These are phyloP conservation scores for Aspergillus sp. DNA, from an alignment of 2,329 filamentous ascomycete genomes.

Conservation along the genomic window DNA sequence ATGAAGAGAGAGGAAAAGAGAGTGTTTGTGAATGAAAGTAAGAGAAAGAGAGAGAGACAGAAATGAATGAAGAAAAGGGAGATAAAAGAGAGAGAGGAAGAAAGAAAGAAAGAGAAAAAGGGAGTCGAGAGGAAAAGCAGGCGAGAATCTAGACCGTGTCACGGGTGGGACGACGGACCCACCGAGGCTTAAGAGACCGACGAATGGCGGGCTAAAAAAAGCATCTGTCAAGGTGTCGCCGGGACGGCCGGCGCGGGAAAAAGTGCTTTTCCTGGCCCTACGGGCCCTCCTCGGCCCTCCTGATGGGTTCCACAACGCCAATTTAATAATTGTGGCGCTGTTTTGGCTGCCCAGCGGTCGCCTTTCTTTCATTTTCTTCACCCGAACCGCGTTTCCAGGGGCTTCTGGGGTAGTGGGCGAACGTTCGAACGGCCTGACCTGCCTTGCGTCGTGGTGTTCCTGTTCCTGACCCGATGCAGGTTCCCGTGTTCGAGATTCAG, in stretches of 20 bases:
- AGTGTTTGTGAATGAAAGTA: not conserved
- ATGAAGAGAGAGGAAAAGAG: not conserved
- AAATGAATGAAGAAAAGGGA: slow-evolving; percentile 10
- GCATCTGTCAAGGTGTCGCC: not conserved
- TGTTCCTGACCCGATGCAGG: too few species aligned
- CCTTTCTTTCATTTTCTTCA: too few species aligned
- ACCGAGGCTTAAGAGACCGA: too few species aligned
- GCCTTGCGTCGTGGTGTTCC: too few species aligned
- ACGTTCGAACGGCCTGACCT: too few species aligned
- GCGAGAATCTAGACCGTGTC: not conserved
- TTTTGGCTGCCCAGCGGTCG: too few species aligned
- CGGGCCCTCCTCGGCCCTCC: too few species aligned
- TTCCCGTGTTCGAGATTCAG: too few species aligned
- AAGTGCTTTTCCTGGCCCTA: not conserved
- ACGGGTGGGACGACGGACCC: not conserved
- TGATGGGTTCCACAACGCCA: not conserved
- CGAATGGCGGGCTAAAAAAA: not conserved
- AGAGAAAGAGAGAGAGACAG: not conserved
- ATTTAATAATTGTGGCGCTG: too few species aligned
- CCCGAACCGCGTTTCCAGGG: too few species aligned
- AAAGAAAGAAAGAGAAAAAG: slow-evolving; percentile 6
- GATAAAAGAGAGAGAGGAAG: slow-evolving; percentile 4
- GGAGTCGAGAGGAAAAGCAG: not conserved
- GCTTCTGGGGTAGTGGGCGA: too few species aligned
- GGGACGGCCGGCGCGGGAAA: too few species aligned